Evolutionary conservation across 2,329 filamentous ascomycete species (phyloP).

Genomic region (Cytospora mali): DNA sequence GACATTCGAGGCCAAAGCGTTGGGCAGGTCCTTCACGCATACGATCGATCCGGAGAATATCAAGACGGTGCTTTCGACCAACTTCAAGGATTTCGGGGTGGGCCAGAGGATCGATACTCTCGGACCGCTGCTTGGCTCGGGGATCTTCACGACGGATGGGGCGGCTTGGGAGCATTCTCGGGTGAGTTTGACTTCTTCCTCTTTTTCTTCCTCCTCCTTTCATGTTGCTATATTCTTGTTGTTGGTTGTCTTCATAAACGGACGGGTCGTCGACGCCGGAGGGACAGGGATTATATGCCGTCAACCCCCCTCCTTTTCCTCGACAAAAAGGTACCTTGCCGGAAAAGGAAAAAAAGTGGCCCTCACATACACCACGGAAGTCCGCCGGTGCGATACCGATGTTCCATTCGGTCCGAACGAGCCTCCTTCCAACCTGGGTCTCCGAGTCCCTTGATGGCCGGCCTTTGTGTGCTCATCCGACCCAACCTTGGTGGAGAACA

Average conservation of each 20-base stretch:
- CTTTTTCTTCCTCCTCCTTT: too few relatives aligned
- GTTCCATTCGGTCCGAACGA: too few relatives aligned
- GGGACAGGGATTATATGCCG: neutral
- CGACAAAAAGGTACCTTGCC: neutral
- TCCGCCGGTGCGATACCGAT: neutral
- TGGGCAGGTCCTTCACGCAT: constrained; percentile 5
- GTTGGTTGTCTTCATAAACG: neutral
- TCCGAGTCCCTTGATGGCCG: too few relatives aligned
- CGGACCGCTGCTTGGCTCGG: constrained; percentile 14
- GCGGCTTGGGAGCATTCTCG: too few relatives aligned
- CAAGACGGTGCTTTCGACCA: constrained; percentile 19
- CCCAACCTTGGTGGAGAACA: too few relatives aligned
- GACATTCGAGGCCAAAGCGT: constrained; percentile 10
- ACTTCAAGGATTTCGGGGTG: constrained; percentile 15
- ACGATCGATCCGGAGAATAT: constrained; percentile 23
- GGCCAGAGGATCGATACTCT: constrained; percentile 9
- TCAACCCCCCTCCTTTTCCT: neutral
- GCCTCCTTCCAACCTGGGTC: too few relatives aligned
- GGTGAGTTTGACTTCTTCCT: too few relatives aligned
- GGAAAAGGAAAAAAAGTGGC: constrained; percentile 3
- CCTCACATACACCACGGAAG: neutral
- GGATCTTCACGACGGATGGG: constrained; percentile 17
- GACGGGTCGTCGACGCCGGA: neutral
- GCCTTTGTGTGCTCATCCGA: too few relatives aligned
- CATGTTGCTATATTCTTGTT: too few relatives aligned